A percentile compares a stretch with the other conserved stretches of the same genome.
These are phyloP conservation scores for Metschnikowia lunata DNA, from an alignment of 805 yeast genomes.

Conservation along the genomic window DNA sequence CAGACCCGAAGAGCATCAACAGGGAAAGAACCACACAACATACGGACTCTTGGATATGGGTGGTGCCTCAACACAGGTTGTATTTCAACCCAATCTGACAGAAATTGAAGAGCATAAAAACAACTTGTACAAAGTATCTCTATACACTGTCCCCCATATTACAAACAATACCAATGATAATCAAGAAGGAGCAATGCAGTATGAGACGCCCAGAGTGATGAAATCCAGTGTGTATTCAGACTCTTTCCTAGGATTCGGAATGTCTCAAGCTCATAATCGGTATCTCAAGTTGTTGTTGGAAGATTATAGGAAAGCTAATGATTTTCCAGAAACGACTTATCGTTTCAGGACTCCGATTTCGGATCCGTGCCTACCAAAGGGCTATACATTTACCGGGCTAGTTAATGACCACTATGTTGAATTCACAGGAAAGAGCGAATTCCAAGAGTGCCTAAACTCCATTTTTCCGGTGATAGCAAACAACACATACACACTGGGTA, in stretches of 20 bases:
- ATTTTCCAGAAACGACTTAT: conserved; percentile 11
- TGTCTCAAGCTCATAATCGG: conserved; percentile 48
- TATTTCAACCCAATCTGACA: conserved; percentile 52
- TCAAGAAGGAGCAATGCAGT: neutral
- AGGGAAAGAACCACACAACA: conserved; percentile 44
- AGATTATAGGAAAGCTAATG: conserved; percentile 16
- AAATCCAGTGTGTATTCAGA: conserved; percentile 46
- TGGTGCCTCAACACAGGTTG: conserved; percentile 63
- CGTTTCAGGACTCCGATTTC: conserved; percentile 26
- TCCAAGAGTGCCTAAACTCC: conserved; percentile 41
- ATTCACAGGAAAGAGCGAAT: conserved; percentile 53
- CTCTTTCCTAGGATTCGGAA: conserved; percentile 59
- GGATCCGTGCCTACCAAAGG: conserved; percentile 60
- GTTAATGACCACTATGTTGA: conserved; percentile 27
- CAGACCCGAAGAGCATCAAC: conserved; percentile 32
- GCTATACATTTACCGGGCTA: conserved; percentile 26
- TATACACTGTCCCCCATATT: conserved; percentile 30
- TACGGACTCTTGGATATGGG: conserved; percentile 62
- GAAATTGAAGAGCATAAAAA: conserved; percentile 43
- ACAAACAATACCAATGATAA: conserved; percentile 11
- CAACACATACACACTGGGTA: conserved; percentile 22
- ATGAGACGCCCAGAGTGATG: conserved; percentile 19
- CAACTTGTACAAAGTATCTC: conserved; percentile 42
- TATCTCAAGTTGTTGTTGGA: conserved; percentile 39
- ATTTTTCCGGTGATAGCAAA: conserved; percentile 44